A percentile compares a stretch with the other conserved stretches of the same genome.
These are phyloP conservation scores for Penicillium paneum DNA, from an alignment of 2,329 filamentous ascomycete species.

Conservation along the genomic window DNA sequence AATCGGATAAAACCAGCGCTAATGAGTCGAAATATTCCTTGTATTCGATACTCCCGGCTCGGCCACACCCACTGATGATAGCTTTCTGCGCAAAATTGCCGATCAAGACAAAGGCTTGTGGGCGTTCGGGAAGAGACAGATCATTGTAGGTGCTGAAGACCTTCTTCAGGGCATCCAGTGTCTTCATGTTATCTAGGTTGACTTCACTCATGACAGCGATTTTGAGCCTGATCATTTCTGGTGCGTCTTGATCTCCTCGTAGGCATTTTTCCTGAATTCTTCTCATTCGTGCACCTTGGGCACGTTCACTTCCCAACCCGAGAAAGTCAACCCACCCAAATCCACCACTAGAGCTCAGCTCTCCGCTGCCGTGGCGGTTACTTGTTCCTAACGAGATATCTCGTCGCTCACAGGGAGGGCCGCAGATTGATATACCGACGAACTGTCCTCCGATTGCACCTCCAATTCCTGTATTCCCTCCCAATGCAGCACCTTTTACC, in stretches of 20 bases:
- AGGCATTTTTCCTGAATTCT: conserved; percentile 70
- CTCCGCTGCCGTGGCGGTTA: conserved; percentile 40
- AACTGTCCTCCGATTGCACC: conserved; percentile 91
- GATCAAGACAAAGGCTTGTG: conserved; percentile 75
- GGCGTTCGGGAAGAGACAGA: conserved; percentile 61
- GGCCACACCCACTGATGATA: conserved; percentile 62
- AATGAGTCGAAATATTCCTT: conserved; percentile 93
- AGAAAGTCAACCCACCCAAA: conserved; percentile 98
- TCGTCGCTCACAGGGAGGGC: conserved; percentile 85
- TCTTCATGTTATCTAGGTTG: conserved; percentile 79
- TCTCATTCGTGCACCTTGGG: conserved; percentile 77
- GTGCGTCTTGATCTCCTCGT: conserved; percentile 23
- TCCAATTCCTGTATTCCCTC: conserved; percentile 76
- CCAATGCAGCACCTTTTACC: conserved; percentile 62
- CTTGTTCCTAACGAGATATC: conserved; percentile 72
- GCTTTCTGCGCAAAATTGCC: conserved; percentile 73
- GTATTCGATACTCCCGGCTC: conserved; percentile 85
- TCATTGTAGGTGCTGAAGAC: conserved; percentile 71
- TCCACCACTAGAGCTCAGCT: conserved; percentile 62
- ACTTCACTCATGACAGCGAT: conserved; percentile 81
- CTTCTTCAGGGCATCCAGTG: conserved; percentile 74
- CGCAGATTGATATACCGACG: conserved; percentile 83
- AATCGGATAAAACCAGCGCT: conserved; percentile 77
- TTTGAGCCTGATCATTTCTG: conserved; percentile 44
- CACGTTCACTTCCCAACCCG: conserved; percentile 83